A percentile compares a stretch with the other conserved stretches of the same genome.
Conservation (phyloP, 1,139 yeast genomes). For the Neolecta irregularis region DNA sequence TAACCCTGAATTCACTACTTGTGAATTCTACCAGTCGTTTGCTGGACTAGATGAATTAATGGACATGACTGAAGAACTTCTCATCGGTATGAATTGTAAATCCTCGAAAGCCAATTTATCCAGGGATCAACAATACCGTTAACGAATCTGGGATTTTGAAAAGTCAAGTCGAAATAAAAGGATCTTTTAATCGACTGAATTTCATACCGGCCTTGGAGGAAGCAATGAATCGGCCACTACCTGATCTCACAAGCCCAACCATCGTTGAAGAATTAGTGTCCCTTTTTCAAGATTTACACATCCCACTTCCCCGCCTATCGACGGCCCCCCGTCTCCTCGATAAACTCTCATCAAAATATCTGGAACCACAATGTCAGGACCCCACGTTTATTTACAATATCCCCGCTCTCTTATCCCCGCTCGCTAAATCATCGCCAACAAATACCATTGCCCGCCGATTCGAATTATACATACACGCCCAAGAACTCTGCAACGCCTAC, state of each 20-base stretch:
- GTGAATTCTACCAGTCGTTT: slow-evolving; percentile 92
- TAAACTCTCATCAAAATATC: slow-evolving; percentile 78
- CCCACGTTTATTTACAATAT: slow-evolving; percentile 98
- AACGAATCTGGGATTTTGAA: no score
- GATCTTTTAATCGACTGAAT: no score
- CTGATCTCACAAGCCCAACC: neutral
- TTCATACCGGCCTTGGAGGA: slow-evolving; percentile 94
- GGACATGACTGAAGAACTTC: slow-evolving; percentile 89
- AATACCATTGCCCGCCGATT: slow-evolving; percentile 96
- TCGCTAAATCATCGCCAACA: slow-evolving; percentile 85
- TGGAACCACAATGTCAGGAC: slow-evolving; percentile 84
- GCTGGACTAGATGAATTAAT: slow-evolving; percentile 88
- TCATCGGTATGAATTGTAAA: slow-evolving; percentile 94
- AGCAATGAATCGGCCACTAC: slow-evolving; percentile 13
- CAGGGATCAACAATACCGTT: slow-evolving; percentile 65
- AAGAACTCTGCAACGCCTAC: slow-evolving; percentile 96
- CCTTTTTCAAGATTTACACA: slow-evolving; percentile 25
- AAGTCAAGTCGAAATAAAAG: no score
- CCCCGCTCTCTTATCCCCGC: slow-evolving; percentile 99
- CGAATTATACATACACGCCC: slow-evolving; percentile 96
- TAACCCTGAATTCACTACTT: slow-evolving; percentile 95
- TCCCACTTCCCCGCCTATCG: no score
- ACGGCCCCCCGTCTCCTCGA: no score
- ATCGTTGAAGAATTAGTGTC: slow-evolving; percentile 4
- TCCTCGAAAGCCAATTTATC: slow-evolving; percentile 80